phyloP scores from a whole-genome alignment of 371 early-diverging fungal species.

The Mucor piriformis region DNA sequence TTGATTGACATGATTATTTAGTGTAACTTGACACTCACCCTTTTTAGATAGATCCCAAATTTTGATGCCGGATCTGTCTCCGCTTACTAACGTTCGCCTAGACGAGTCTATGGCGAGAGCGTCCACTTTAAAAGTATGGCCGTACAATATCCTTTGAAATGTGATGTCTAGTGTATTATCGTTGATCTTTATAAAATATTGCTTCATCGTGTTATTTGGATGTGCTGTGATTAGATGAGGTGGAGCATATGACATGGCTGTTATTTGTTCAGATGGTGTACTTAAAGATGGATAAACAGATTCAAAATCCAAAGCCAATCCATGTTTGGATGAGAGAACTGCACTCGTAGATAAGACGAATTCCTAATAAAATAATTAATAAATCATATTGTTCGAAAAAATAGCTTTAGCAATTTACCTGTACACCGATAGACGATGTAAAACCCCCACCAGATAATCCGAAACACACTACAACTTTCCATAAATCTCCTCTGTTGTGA shows the following conservation, averaged over 20 bases:
- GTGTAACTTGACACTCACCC: constrained; percentile 7
- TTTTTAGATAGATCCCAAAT: constrained; percentile 39
- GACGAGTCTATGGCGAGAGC: constrained; percentile 36
- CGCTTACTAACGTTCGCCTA: constrained; percentile 42
- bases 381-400: no score
- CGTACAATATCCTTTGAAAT: constrained; percentile 43
- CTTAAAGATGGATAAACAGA: background rate
- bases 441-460: constrained; percentile 34
- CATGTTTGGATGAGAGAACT: constrained; percentile 36
- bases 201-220: constrained; percentile 54
- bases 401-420: no score
- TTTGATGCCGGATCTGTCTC: constrained; percentile 46
- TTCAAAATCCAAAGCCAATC: constrained; percentile 26
- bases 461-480: constrained; percentile 41
- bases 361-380: constrained; percentile 22
- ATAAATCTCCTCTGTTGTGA: constrained; percentile 6
- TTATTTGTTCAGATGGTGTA: constrained; percentile 22
- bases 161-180: constrained; percentile 24
- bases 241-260: constrained; percentile 37
- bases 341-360: constrained; percentile 23
- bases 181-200: constrained; percentile 32
- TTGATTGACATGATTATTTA: constrained; percentile 5
- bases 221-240: constrained; percentile 53
- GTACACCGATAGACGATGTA: constrained; percentile 40
- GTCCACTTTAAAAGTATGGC: constrained; percentile 49